These are phyloP conservation scores for Wickerhamiella allomyrinae DNA, from an alignment of 805 yeast species.

Conservation along the genomic window DNA sequence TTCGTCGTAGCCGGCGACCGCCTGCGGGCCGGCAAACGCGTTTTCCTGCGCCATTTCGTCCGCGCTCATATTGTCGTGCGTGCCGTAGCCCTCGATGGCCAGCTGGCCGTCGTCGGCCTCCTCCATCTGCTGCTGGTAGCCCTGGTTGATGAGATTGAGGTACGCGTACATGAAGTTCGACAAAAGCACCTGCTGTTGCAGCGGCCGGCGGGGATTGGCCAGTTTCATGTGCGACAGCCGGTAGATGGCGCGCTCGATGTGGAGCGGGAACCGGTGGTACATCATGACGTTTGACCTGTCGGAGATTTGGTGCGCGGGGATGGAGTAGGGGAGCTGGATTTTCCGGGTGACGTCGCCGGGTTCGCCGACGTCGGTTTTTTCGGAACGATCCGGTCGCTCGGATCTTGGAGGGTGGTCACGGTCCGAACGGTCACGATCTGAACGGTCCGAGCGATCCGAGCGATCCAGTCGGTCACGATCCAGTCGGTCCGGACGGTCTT, in stretches of 20 bases:
- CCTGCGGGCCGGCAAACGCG: background rate
- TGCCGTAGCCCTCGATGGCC: background rate
- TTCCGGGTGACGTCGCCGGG: conserved; percentile 5
- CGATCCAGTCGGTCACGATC: background rate
- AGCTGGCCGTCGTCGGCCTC: conserved; percentile 7
- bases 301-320: conserved; percentile 25
- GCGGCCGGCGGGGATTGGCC: conserved; percentile 84
- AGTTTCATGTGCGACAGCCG: conserved; percentile 82
- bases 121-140: conserved; percentile 26
- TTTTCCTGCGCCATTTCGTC: conserved; percentile 1
- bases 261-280: conserved; percentile 65
- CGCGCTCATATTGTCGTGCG: background rate
- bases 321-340: conserved; percentile 24
- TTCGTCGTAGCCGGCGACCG: background rate
- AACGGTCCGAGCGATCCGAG: background rate
- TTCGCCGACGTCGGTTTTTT: background rate
- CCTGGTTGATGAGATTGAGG: conserved; percentile 85
- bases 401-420: no score
- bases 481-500: background rate
- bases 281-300: conserved; percentile 25
- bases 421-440: background rate
- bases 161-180: conserved; percentile 98
- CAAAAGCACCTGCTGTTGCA: conserved; percentile 80
- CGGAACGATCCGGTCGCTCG: no score
- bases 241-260: conserved; percentile 91